Conservation (phyloP, 345 rosid genomes). For the Turnera subulata region DNA sequence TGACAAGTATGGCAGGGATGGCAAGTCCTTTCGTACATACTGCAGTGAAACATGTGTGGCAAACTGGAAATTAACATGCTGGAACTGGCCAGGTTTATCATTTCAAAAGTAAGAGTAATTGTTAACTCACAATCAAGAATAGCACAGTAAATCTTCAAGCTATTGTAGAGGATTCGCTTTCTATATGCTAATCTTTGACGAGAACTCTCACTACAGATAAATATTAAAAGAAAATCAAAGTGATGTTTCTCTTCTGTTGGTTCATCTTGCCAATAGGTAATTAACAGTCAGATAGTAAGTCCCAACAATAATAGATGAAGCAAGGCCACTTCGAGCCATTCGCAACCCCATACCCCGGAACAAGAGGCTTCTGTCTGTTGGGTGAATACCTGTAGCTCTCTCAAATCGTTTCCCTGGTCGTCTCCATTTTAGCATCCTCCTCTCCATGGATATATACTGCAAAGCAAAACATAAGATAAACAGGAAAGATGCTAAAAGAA, state of each 20-base stretch:
- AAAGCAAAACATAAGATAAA: conserved; percentile 9
- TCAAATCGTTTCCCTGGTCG: conserved; percentile 79
- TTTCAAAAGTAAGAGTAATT: too few relatives aligned
- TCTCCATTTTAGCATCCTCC: conserved; percentile 68
- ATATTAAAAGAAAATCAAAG: not conserved
- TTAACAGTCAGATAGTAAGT: conserved; percentile 53
- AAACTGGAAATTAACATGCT: too few relatives aligned
- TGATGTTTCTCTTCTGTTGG: not conserved
- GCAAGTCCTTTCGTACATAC: too few relatives aligned
- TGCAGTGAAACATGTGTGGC: too few relatives aligned
- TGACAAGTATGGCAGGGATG: too few relatives aligned
- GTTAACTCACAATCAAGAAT: too few relatives aligned
- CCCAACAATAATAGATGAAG: conserved; percentile 62
- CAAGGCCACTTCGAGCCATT: conserved; percentile 66
- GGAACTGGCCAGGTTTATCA: too few relatives aligned
- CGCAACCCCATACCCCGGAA: conserved; percentile 60
- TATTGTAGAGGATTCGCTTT: too few relatives aligned
- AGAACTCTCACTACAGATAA: too few relatives aligned
- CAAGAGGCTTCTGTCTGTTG: conserved; percentile 67
- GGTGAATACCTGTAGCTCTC: conserved; percentile 86
- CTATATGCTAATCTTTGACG: too few relatives aligned
- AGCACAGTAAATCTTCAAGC: too few relatives aligned
- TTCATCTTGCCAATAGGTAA: conserved; percentile 11
- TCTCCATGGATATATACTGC: conserved; percentile 70
- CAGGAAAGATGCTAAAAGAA: not conserved